These are phyloP conservation scores for Exobasidium rhododendri DNA, from an alignment of 1,284 basidiomycete genomes.

Conservation along the genomic window DNA sequence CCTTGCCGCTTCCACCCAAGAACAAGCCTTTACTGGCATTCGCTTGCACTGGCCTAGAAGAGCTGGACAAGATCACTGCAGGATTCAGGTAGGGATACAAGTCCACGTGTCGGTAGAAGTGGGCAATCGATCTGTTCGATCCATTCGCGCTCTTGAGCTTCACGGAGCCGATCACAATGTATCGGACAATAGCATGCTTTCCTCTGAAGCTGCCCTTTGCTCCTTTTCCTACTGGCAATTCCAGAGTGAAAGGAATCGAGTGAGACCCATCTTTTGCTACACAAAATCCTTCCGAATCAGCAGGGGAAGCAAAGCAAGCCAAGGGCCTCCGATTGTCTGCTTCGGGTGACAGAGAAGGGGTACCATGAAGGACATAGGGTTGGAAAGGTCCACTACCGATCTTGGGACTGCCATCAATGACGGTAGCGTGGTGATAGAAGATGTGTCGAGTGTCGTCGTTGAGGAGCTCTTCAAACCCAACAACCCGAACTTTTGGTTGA, in stretches of 20 bases:
- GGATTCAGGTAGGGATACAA: conserved; percentile 78
- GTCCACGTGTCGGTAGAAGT: conserved; percentile 83
- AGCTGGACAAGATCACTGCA: conserved; percentile 64
- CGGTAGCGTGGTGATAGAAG: conserved; percentile 76
- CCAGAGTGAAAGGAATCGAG: conserved; percentile 73
- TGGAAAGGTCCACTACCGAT: conserved; percentile 35
- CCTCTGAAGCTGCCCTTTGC: conserved; percentile 70
- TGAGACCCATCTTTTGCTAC: conserved; percentile 64
- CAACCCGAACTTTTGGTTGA: conserved; percentile 75
- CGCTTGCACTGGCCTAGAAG: conserved; percentile 65
- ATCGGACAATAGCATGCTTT: conserved; percentile 68
- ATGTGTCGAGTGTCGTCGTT: conserved; percentile 68
- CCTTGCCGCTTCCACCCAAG: conserved; percentile 65
- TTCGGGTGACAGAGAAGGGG: conserved; percentile 55
- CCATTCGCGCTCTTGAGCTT: conserved; percentile 69
- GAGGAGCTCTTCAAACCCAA: conserved; percentile 77
- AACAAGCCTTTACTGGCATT: conserved; percentile 63
- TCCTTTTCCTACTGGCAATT: conserved; percentile 66
- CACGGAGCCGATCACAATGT: conserved; percentile 79
- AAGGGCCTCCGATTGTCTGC: conserved; percentile 59
- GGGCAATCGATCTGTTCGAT: conserved; percentile 69
- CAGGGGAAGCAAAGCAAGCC: conserved; percentile 57
- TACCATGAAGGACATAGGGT: conserved; percentile 50
- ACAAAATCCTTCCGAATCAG: conserved; percentile 70
- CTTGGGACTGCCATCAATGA: conserved; percentile 58